phyloP scores from a whole-genome alignment of 306 rosid genomes.

The Lathyrus aphaca region DNA sequence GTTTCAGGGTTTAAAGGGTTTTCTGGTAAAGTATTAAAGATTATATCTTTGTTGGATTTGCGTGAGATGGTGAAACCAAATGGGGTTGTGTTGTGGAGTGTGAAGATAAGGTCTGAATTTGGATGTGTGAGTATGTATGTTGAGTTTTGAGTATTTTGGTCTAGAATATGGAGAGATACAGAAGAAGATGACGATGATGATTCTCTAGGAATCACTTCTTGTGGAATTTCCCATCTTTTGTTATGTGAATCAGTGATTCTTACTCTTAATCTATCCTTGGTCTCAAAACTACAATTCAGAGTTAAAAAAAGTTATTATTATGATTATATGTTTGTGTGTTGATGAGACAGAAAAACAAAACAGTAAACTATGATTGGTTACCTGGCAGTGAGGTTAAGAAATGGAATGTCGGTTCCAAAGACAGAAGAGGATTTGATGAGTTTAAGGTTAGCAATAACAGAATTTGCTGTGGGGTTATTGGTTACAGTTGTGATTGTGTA shows the following conservation, averaged over 20 bases:
- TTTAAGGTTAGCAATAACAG: slow-evolving; percentile 61
- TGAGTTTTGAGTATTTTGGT: not conserved
- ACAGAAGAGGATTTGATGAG: slow-evolving; percentile 58
- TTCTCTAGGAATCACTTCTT: slow-evolving; percentile 51
- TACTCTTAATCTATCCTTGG: slow-evolving; percentile 57
- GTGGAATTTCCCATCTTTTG: slow-evolving; percentile 80
- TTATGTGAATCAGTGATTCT: slow-evolving; percentile 54
- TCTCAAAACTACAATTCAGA: slow-evolving; percentile 55
- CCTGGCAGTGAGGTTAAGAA: slow-evolving; percentile 67
- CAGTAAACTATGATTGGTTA: slow-evolving; percentile 18
- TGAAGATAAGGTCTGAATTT: slow-evolving; percentile 63
- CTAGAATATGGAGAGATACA: not conserved
- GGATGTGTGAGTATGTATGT: slow-evolving; percentile 37
- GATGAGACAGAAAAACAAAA: not conserved
- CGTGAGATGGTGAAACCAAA: slow-evolving; percentile 73
- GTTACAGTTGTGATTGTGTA: slow-evolving; percentile 48
- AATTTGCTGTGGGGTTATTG: slow-evolving; percentile 24
- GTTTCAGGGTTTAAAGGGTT: slow-evolving; percentile 45
- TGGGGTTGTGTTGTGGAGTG: slow-evolving; percentile 65
- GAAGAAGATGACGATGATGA: not conserved
- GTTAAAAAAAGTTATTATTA: not conserved
- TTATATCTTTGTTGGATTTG: slow-evolving; percentile 57
- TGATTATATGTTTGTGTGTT: not conserved
- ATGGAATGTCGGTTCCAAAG: slow-evolving; percentile 67
- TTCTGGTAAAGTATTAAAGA: slow-evolving; percentile 57